Evolutionary conservation across 805 yeast species (phyloP).

Genomic region (Lipomyces orientalis): DNA sequence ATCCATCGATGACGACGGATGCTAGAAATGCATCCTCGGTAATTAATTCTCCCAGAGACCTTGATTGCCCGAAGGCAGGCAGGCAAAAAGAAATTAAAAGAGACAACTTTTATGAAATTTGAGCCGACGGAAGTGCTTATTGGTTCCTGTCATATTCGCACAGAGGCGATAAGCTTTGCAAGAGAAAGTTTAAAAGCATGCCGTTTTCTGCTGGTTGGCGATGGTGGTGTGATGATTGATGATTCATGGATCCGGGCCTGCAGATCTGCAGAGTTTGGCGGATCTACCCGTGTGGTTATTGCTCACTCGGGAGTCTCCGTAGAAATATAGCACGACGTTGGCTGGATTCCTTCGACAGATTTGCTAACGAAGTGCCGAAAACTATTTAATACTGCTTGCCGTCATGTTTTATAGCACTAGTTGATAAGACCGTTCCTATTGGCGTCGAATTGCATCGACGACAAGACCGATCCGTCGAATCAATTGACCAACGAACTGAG

Average conservation of each 20-base stretch:
- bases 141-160: not conserved
- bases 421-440: not conserved
- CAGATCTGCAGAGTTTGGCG: not conserved
- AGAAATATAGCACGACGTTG: not conserved
- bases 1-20: too few species aligned
- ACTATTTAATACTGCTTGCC: not conserved
- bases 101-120: not conserved
- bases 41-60: too few species aligned
- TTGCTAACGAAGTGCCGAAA: not conserved
- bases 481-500: not conserved
- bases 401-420: not conserved
- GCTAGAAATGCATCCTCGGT: too few species aligned
- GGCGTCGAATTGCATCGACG: not conserved
- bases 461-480: not conserved
- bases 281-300: conserved; percentile 3
- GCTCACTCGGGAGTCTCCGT: not conserved
- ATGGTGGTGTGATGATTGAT: not conserved
- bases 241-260: not conserved
- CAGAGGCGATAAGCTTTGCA: not conserved
- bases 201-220: not conserved
- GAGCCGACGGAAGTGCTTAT: not conserved
- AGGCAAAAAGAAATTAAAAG: not conserved
- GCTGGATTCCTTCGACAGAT: not conserved
- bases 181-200: not conserved
- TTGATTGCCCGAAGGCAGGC: not conserved